These are phyloP conservation scores for Fusarium nygamai DNA, from an alignment of 2,329 filamentous ascomycete species.

Conservation along the genomic window DNA sequence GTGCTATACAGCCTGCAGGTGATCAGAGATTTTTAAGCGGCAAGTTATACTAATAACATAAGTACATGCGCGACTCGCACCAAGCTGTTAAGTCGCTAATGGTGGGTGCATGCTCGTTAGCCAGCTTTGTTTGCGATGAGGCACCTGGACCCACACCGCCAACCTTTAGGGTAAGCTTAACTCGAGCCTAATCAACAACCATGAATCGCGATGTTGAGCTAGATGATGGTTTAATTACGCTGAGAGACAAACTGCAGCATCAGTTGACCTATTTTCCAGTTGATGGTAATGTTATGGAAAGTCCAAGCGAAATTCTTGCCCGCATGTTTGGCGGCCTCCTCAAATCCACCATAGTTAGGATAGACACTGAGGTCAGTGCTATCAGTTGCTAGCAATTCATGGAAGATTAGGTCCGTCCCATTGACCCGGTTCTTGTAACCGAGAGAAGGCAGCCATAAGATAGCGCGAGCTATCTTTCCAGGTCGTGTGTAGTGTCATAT, in stretches of 20 bases:
- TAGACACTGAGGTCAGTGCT: too few species aligned
- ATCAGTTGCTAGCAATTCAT: not conserved
- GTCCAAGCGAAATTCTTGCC: not conserved
- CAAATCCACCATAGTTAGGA: too few species aligned
- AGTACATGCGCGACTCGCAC: accelerated
- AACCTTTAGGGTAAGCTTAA: not conserved
- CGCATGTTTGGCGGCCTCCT: too few species aligned
- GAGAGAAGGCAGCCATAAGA: accelerated
- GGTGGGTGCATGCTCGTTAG: not conserved
- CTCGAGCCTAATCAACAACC: not conserved
- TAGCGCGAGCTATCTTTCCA: not conserved
- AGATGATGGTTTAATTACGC: accelerated
- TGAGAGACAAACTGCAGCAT: not conserved
- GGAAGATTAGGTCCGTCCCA: not conserved
- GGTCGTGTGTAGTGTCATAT: too few species aligned
- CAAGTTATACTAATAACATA: accelerated
- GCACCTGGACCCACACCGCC: accelerated
- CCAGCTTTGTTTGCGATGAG: not conserved
- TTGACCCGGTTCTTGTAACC: accelerated
- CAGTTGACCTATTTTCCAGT: accelerated
- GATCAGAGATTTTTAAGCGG: accelerated
- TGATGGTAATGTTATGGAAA: accelerated
- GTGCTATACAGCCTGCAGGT: accelerated
- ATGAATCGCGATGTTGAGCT: not conserved
- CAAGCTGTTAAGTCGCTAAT: not conserved